Percentiles rank a stretch among this genome's conserved stretches.
These are phyloP conservation scores for Arachis stenosperma DNA, from an alignment of 306 rosid genomes.

Conservation along the genomic window DNA sequence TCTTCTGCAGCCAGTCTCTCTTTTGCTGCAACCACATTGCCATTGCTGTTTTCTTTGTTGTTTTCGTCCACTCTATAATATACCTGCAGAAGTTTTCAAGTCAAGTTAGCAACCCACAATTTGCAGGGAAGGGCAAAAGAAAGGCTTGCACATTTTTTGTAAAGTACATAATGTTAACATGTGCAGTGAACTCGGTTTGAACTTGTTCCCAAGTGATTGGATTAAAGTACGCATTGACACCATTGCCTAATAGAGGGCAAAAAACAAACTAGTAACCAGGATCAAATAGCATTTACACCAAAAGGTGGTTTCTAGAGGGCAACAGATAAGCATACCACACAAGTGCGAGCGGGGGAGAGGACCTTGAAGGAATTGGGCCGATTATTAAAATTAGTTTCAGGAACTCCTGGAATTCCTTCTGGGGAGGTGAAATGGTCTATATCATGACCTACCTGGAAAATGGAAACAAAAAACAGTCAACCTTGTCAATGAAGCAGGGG, in stretches of 20 bases:
- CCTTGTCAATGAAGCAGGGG: constrained; percentile 9
- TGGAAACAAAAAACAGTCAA: constrained; percentile 23
- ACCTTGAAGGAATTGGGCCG: constrained; percentile 95
- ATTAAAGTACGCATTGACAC: no score
- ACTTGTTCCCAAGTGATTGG: no score
- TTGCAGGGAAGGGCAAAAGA: constrained; percentile 9
- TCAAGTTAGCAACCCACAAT: constrained; percentile 33
- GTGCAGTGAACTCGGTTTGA: no score
- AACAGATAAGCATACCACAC: constrained; percentile 64
- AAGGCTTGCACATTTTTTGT: neutral
- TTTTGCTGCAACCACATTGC: constrained; percentile 27
- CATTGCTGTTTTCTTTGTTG: constrained; percentile 38
- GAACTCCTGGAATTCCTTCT: constrained; percentile 91
- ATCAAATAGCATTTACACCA: neutral
- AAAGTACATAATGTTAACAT: no score
- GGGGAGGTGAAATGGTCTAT: constrained; percentile 86
- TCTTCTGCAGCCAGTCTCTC: constrained; percentile 35
- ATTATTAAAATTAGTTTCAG: constrained; percentile 88
- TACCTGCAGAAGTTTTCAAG: constrained; percentile 50
- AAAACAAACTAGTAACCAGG: constrained; percentile 1
- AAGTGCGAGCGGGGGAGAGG: constrained; percentile 77
- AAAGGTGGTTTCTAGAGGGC: constrained; percentile 9
- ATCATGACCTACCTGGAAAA: constrained; percentile 72
- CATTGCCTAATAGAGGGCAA: no score
- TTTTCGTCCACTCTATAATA: constrained; percentile 69